Percentiles rank a stretch among this genome's conserved stretches.
These are phyloP conservation scores for Sordariomycetes sp. DNA, from an alignment of 2,329 filamentous ascomycete genomes.

Conservation along the genomic window DNA sequence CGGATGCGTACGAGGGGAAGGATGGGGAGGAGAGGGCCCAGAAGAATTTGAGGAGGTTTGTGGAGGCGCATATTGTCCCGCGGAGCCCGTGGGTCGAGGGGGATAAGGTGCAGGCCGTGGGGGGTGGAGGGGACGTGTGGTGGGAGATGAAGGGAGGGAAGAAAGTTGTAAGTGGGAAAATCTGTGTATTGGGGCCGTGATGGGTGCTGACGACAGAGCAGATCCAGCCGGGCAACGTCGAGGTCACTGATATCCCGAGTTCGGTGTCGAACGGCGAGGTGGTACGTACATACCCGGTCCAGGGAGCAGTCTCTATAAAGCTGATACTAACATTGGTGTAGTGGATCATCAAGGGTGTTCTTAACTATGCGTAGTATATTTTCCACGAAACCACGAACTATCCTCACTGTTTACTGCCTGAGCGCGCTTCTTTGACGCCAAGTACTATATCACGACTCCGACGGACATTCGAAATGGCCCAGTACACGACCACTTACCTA, in stretches of 20 bases:
- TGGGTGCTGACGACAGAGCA: slow-evolving; percentile 14
- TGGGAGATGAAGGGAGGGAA: slow-evolving; percentile 64
- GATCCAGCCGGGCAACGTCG: slow-evolving; percentile 69
- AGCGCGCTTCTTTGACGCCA: not conserved
- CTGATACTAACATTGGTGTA: slow-evolving; percentile 9
- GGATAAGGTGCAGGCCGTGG: slow-evolving; percentile 52
- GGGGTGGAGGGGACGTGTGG: slow-evolving; percentile 56
- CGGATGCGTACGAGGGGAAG: slow-evolving; percentile 60
- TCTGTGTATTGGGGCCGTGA: not conserved
- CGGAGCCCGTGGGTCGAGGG: slow-evolving; percentile 61
- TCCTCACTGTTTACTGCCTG: not conserved
- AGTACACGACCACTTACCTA: not conserved
- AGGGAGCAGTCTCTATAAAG: slow-evolving; percentile 5
- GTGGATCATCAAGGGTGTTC: slow-evolving; percentile 52
- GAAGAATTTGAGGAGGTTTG: slow-evolving; percentile 65
- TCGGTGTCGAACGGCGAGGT: slow-evolving; percentile 81
- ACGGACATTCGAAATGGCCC: not conserved
- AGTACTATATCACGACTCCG: not conserved
- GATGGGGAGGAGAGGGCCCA: slow-evolving; percentile 65
- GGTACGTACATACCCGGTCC: slow-evolving; percentile 19
- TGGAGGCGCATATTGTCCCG: slow-evolving; percentile 72
- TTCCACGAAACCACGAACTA: not conserved
- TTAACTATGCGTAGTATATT: slow-evolving; percentile 24
- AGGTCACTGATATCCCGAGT: slow-evolving; percentile 62
- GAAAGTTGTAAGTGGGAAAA: slow-evolving; percentile 40